Evolutionary conservation across 148 eudicot genomes (phyloP), one percentile per base, ranked within the genome.

Genomic region (Bassia scoparia): DNA sequence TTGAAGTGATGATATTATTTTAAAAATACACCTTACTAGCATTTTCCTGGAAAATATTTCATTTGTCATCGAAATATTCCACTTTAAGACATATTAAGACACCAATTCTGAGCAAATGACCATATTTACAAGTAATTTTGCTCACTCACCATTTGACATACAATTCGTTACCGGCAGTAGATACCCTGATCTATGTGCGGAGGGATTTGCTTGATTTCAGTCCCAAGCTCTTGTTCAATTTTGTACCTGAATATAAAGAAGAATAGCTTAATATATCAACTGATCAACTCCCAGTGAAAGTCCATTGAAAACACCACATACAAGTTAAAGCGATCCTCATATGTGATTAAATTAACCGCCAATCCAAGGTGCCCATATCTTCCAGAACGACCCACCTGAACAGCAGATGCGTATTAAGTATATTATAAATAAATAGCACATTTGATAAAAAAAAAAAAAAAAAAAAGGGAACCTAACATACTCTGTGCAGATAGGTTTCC

Each of bases 151-250:
- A 69, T 78, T 46, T 75, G 68, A 56, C 55, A 38, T 48, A 7
- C 61, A 20, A n/a, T 61, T 79, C 56, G 58, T 84, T 83, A 91
- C 62, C 74, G 86, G 64, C 97, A 89, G 71, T 92, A 92, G 69
- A 92, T 88, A 44, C 85, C 95, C 85, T 92, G 92, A 84, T 92
- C 97, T 50, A 92, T 92, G 34, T 89, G 95, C 0, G 97, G 89
- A 69, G 97, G 97, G 72, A 92, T 92, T 83, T 92, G 97, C 83
- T 92, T 92, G 52, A 92, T 92, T 87, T 92, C 97, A 56, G 92
- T 92, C 46, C 97, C 97, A 67, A 92, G 90, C 85, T 92, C 95
- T 81, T 92, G 97, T 82, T 92, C 97, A 71, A 92, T 92, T 85
- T 86, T 88, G 83, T 92, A 86, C 89, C 97, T 92, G 90, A 66